Evolutionary conservation across 345 rosid genomes (phyloP).

Genomic region (Eucalyptus polyanthemos): DNA sequence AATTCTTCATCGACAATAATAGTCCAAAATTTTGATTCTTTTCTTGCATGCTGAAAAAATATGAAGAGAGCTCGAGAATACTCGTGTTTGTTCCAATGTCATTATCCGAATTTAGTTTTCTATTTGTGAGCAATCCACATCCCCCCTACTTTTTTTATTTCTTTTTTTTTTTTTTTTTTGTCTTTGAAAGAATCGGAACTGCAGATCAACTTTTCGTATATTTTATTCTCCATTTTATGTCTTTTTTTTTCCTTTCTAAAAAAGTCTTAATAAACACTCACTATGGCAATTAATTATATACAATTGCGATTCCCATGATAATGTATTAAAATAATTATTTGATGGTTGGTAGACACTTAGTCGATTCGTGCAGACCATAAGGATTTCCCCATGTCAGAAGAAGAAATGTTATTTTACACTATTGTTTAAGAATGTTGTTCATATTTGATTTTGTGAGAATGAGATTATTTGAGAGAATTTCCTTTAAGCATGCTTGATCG

Average conservation of each 20-base stretch:
- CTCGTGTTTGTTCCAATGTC: neutral
- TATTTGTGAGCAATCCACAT: neutral
- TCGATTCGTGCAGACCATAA: neutral
- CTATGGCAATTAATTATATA: neutral
- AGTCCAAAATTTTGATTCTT: neutral
- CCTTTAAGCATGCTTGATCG: neutral
- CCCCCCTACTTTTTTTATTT: neutral
- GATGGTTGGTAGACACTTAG: neutral
- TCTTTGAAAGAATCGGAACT: too few species aligned
- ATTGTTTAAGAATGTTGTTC: neutral
- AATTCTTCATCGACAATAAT: neutral
- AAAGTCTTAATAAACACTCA: neutral
- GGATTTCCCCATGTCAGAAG: neutral
- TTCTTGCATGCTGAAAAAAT: neutral
- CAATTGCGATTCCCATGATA: neutral
- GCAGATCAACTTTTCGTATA: neutral
- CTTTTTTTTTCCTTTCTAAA: neutral
- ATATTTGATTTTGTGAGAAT: neutral
- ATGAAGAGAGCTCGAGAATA: neutral
- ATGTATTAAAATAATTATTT: neutral
- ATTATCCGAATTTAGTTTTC: neutral
- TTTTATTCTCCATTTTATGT: neutral
- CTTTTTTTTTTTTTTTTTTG: too few species aligned
- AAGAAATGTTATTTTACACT: neutral
- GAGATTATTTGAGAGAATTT: neutral